Conservation (phyloP, 1,139 yeast species). For the Magnusiomyces paraingens region DNA sequence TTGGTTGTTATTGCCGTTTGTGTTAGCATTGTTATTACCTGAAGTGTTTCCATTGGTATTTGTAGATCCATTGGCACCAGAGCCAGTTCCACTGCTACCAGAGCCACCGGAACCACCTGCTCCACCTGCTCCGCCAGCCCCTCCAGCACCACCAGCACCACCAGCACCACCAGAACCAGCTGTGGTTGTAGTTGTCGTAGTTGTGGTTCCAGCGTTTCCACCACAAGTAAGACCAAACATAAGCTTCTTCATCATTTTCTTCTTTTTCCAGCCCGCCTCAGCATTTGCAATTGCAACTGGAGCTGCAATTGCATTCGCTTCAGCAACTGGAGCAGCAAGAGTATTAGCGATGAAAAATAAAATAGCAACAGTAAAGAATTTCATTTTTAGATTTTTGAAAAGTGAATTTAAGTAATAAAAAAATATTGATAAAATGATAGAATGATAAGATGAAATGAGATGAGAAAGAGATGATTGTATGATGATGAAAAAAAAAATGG, state of each 20-base stretch:
- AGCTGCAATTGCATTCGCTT: background rate
- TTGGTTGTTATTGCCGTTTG: too few relatives aligned
- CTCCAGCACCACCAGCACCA: too few relatives aligned
- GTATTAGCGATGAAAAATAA: background rate
- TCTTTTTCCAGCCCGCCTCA: background rate
- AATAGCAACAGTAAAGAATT: constrained; percentile 1
- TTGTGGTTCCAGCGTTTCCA: too few relatives aligned
- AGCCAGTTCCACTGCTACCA: background rate
- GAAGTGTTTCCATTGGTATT: too few relatives aligned
- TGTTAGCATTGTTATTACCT: too few relatives aligned
- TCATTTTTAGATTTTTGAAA: background rate
- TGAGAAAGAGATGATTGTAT: too few relatives aligned
- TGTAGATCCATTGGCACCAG: background rate
- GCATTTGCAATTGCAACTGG: background rate
- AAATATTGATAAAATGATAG: background rate
- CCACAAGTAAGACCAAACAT: background rate
- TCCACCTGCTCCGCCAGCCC: too few relatives aligned
- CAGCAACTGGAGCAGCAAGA: background rate
- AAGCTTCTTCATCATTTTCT: background rate
- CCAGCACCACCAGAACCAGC: too few relatives aligned
- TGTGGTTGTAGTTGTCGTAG: too few relatives aligned
- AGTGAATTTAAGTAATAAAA: too few relatives aligned
- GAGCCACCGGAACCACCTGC: background rate
- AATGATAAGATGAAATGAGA: background rate
- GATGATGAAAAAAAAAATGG: too few relatives aligned